Conservation (phyloP, 495 filamentous ascomycete genomes). For the Letharia lupina region DNA sequence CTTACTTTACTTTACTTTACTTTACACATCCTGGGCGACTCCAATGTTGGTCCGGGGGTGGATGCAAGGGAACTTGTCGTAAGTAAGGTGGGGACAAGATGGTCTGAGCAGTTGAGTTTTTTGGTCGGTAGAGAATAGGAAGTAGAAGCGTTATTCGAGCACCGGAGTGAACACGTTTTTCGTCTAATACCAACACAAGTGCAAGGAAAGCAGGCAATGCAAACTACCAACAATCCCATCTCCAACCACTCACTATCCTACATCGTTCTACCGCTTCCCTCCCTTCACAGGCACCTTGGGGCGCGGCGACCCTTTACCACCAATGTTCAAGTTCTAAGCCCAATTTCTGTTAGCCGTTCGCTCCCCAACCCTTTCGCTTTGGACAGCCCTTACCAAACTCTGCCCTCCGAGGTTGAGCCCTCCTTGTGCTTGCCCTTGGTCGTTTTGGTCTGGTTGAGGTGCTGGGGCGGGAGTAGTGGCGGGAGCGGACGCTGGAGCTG, state of each 20-base stretch:
- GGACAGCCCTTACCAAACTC: not conserved
- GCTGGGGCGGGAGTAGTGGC: conserved; percentile 1
- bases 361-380: not conserved
- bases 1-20: not conserved
- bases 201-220: not conserved
- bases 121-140: too few species aligned
- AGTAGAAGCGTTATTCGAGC: too few species aligned
- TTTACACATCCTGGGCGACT: not conserved
- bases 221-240: not conserved
- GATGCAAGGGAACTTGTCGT: not conserved
- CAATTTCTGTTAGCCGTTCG: not conserved
- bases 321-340: not conserved
- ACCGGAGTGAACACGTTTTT: too few species aligned
- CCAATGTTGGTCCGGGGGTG: too few species aligned
- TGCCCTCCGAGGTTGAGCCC: not conserved
- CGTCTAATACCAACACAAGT: not conserved
- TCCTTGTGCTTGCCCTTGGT: not conserved
- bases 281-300: not conserved
- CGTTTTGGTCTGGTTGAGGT: not conserved
- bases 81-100: too few species aligned
- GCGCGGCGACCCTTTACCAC: not conserved
- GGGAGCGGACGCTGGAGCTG: not conserved
- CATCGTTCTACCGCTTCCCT: not conserved
- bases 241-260: not conserved
- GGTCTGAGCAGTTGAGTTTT: too few species aligned